These are phyloP conservation scores for Leccinum boreale DNA, from an alignment of 768 basidiomycete species.

Conservation along the genomic window DNA sequence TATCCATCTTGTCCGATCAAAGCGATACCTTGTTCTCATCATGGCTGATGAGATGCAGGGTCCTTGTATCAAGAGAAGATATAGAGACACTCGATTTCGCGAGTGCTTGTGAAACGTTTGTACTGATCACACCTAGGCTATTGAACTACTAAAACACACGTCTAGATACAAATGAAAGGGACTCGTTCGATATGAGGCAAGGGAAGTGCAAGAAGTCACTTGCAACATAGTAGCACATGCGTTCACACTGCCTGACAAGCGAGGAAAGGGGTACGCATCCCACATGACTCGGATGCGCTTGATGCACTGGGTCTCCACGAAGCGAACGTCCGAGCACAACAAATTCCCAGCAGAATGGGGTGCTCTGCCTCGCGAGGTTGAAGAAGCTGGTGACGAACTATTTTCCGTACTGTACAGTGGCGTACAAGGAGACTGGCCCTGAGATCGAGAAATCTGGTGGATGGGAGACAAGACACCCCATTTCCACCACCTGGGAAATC, in stretches of 20 bases:
- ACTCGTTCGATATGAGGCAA: slow-evolving; percentile 22
- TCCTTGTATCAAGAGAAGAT: slow-evolving; percentile 50
- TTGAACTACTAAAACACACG: neutral
- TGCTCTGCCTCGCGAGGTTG: slow-evolving; percentile 34
- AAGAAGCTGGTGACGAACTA: slow-evolving; percentile 34
- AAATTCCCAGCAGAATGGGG: slow-evolving; percentile 41
- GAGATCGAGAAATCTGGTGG: slow-evolving; percentile 30
- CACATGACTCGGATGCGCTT: slow-evolving; percentile 56
- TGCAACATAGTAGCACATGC: slow-evolving; percentile 56
- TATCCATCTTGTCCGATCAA: slow-evolving; percentile 17
- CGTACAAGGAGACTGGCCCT: slow-evolving; percentile 42
- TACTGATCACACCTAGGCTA: neutral
- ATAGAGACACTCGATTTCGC: slow-evolving; percentile 30
- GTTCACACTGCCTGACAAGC: slow-evolving; percentile 46
- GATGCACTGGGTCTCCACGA: slow-evolving; percentile 51
- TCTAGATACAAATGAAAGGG: slow-evolving; percentile 32
- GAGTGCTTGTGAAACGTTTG: slow-evolving; percentile 4
- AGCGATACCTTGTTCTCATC: neutral
- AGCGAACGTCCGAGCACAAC: slow-evolving; percentile 19
- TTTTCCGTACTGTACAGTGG: slow-evolving; percentile 55
- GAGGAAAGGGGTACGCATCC: slow-evolving; percentile 51
- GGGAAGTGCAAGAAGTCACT: slow-evolving; percentile 30
- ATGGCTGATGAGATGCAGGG: slow-evolving; percentile 31
- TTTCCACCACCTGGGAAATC: slow-evolving; percentile 40
- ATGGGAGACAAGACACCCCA: slow-evolving; percentile 39